Conservation (phyloP, 371 early-diverging fungal species). For the Batrachochytrium dendrobatidis region DNA sequence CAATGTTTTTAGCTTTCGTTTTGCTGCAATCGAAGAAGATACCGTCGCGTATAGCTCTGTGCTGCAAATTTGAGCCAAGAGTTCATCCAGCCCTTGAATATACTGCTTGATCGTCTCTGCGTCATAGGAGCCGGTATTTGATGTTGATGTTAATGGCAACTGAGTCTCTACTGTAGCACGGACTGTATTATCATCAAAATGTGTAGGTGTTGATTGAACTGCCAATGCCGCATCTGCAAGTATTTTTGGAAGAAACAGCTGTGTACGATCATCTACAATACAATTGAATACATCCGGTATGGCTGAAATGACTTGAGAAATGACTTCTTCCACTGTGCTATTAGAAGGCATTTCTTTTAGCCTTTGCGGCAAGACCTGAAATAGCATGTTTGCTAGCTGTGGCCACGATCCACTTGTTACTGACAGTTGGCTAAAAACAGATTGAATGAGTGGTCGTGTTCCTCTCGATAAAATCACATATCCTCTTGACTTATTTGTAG, state of each 20-base stretch:
- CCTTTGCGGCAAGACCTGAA: constrained; percentile 12
- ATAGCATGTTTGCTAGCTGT: constrained; percentile 12
- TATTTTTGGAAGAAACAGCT: constrained; percentile 8
- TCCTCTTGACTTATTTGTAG: constrained; percentile 28
- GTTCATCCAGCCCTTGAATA: constrained; percentile 12
- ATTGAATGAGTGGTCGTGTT: constrained; percentile 1
- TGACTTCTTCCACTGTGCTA: constrained; percentile 10
- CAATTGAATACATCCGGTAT: constrained; percentile 17
- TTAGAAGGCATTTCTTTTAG: constrained; percentile 1
- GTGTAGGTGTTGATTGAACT: neutral
- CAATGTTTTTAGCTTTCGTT: constrained; percentile 1
- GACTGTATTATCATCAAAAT: too few relatives aligned
- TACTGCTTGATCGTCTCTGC: constrained; percentile 6
- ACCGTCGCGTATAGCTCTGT: constrained; percentile 11
- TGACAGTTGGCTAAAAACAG: constrained; percentile 17
- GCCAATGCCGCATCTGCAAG: constrained; percentile 1
- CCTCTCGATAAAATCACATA: constrained; percentile 19
- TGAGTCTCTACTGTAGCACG: neutral
- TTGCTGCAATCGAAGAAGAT: neutral
- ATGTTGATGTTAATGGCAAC: neutral
- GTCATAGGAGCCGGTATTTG: neutral
- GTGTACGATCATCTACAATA: constrained; percentile 16
- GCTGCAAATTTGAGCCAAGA: constrained; percentile 10
- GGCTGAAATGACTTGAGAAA: constrained; percentile 7
- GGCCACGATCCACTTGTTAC: constrained; percentile 19